Conservation (phyloP, 768 basidiomycete genomes). For the Pisolithus tinctorius region DNA sequence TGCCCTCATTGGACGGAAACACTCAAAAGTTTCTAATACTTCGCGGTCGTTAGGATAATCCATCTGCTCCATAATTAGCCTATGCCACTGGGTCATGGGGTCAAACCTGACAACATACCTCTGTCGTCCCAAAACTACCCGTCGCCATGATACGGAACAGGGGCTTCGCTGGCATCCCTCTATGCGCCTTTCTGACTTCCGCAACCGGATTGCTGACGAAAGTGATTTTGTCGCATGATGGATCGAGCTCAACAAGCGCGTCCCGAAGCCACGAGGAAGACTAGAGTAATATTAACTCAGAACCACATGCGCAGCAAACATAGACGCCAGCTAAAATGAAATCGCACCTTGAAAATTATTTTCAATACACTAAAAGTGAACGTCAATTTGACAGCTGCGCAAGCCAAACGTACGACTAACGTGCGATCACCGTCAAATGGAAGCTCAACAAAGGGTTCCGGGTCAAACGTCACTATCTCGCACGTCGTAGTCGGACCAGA, state of each 20-base stretch:
- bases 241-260: slow-evolving; percentile 85
- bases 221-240: slow-evolving; percentile 79
- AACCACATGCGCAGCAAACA: not conserved
- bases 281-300: slow-evolving; percentile 15
- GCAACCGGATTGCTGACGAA: slow-evolving; percentile 69
- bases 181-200: slow-evolving; percentile 19
- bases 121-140: slow-evolving; percentile 80
- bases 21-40: slow-evolving; percentile 88
- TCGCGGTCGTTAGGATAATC: slow-evolving; percentile 93
- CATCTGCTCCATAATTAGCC: slow-evolving; percentile 48
- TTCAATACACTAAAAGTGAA: slow-evolving; percentile 50
- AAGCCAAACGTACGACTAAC: slow-evolving; percentile 27
- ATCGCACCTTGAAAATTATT: slow-evolving; percentile 74
- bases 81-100: not conserved
- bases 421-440: slow-evolving; percentile 65
- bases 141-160: slow-evolving; percentile 76
- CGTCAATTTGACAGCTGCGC: slow-evolving; percentile 1
- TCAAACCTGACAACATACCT: slow-evolving; percentile 39
- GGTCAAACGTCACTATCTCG: slow-evolving; percentile 79
- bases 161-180: slow-evolving; percentile 34
- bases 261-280: slow-evolving; percentile 91
- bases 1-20: slow-evolving; percentile 56
- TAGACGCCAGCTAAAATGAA: not conserved
- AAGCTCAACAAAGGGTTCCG: slow-evolving; percentile 76
- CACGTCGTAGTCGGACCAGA: slow-evolving; percentile 81